A percentile compares a stretch with the other conserved stretches of the same genome.
Conservation (phyloP, 2,329 filamentous ascomycete species). For the Aureobasidium sp. region DNA sequence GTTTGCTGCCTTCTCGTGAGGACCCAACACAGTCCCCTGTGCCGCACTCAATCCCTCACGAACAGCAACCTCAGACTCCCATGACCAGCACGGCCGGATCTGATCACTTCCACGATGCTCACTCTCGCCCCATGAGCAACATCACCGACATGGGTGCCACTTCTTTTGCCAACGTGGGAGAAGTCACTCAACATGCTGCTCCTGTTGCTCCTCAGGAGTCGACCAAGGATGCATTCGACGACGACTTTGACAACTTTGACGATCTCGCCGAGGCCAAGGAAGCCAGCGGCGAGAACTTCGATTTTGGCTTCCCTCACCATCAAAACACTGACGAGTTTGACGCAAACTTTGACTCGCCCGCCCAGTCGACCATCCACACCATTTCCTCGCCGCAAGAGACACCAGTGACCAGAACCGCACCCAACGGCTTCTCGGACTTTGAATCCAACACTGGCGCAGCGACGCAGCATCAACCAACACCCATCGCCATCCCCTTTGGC, state of each 20-base stretch:
- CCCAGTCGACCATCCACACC: conserved; percentile 42
- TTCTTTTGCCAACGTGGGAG: background rate
- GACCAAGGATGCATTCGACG: conserved; percentile 55
- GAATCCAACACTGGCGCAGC: conserved; percentile 17
- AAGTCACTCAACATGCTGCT: conserved; percentile 13
- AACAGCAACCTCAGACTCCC: conserved; percentile 24
- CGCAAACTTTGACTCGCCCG: conserved; percentile 66
- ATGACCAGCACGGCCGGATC: conserved; percentile 14
- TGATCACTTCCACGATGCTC: conserved; percentile 27
- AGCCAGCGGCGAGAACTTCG: conserved; percentile 49
- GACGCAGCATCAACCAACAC: conserved; percentile 20
- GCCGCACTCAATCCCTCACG: conserved; percentile 37
- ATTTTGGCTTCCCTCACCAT: conserved; percentile 49
- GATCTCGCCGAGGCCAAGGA: conserved; percentile 80
- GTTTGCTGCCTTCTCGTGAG: conserved; percentile 49
- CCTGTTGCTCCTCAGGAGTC: conserved; percentile 27
- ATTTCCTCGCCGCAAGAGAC: conserved; percentile 33
- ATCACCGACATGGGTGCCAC: conserved; percentile 18
- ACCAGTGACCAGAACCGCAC: conserved; percentile 25
- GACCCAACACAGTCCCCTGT: conserved; percentile 42
- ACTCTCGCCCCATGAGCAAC: conserved; percentile 25
- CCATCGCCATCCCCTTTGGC: conserved; percentile 19
- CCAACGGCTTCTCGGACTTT: conserved; percentile 26
- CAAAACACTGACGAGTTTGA: conserved; percentile 65
- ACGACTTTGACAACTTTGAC: conserved; percentile 74